Evolutionary conservation across 2,329 filamentous ascomycete genomes (phyloP).

Genomic region (Aspergillus amoenus): DNA sequence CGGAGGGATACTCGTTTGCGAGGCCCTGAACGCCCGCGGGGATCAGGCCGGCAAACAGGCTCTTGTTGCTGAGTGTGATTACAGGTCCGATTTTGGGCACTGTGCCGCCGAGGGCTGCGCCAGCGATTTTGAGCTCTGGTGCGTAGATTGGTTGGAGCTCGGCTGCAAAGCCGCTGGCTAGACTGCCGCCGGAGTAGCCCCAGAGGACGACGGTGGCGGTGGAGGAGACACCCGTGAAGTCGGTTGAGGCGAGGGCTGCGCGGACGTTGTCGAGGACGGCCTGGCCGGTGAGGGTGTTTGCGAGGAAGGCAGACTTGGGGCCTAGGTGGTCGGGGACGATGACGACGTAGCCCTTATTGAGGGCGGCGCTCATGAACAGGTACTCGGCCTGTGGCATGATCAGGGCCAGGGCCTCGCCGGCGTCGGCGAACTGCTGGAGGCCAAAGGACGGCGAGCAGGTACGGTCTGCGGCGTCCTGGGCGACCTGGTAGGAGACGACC

Average conservation of each 20-base stretch:
- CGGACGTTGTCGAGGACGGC: constrained; percentile 47
- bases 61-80: constrained; percentile 35
- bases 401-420: constrained; percentile 33
- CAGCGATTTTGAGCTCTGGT: constrained; percentile 37
- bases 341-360: constrained; percentile 49
- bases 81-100: constrained; percentile 43
- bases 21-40: constrained; percentile 30
- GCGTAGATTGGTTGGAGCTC: constrained; percentile 18
- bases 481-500: constrained; percentile 44
- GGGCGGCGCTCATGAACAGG: constrained; percentile 33
- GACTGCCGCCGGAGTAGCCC: constrained; percentile 58
- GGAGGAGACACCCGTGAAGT: constrained; percentile 31
- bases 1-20: constrained; percentile 26
- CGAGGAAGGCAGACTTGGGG: constrained; percentile 43
- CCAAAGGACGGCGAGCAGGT: constrained; percentile 30
- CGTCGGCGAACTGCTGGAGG: constrained; percentile 33
- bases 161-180: constrained; percentile 29
- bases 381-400: constrained; percentile 36
- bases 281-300: constrained; percentile 44
- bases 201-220: constrained; percentile 46
- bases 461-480: constrained; percentile 28
- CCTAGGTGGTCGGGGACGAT: constrained; percentile 51
- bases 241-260: constrained; percentile 34
- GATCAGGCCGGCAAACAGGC: constrained; percentile 35
- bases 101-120: constrained; percentile 52